Conservation (phyloP, 2,329 filamentous ascomycete genomes). For the Aureobasidium leucospermi region DNA sequence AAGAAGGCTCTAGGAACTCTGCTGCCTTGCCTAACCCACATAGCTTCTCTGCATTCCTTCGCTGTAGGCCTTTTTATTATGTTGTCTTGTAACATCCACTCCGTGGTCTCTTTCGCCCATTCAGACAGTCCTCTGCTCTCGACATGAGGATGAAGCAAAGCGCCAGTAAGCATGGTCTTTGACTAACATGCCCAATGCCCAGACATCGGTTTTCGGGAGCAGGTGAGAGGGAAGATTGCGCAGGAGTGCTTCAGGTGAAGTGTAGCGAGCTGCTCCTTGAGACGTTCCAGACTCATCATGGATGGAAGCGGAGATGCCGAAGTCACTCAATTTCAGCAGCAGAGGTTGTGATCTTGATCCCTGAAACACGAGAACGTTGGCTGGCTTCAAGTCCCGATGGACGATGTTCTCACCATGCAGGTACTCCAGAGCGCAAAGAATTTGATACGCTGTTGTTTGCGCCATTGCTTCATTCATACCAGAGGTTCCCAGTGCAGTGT, state of each 20-base stretch:
- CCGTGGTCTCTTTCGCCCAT: neutral
- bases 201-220: neutral
- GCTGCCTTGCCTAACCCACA: neutral
- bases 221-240: neutral
- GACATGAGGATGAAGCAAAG: neutral
- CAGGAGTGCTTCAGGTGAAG: neutral
- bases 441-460: neutral
- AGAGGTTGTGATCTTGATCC: neutral
- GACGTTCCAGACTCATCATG: neutral
- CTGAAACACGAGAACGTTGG: neutral
- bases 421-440: neutral
- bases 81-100: neutral
- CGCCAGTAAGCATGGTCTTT: neutral
- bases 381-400: neutral
- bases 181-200: neutral
- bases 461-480: neutral
- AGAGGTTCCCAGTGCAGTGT: neutral
- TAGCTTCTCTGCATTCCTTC: neutral
- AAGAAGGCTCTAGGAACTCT: neutral
- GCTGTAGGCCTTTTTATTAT: neutral
- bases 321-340: neutral
- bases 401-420: neutral
- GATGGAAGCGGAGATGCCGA: neutral
- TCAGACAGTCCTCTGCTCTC: neutral
- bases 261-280: neutral